Conservation (phyloP, 2,329 filamentous ascomycete genomes). For the Aspergillus pseudoviridinutans region DNA sequence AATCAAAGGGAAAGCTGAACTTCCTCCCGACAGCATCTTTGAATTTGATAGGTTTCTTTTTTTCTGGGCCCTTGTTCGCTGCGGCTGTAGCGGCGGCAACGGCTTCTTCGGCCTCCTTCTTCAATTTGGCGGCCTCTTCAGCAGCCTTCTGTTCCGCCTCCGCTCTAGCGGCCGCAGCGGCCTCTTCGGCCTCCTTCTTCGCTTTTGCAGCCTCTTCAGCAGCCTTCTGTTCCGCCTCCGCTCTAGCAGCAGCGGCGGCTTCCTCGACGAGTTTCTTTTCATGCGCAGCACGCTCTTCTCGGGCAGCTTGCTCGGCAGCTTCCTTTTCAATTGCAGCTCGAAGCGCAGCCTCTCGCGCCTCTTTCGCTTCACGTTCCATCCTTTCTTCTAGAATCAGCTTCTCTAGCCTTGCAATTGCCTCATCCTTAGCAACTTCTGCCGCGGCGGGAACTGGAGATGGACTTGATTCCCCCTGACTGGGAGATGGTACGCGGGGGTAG, state of each 20-base stretch:
- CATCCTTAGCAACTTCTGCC: conserved; percentile 50
- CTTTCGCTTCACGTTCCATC: conserved; percentile 37
- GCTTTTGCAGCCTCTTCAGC: conserved; percentile 48
- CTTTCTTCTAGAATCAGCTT: conserved; percentile 52
- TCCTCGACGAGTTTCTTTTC: conserved; percentile 41
- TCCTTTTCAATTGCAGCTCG: conserved; percentile 52
- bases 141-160: conserved; percentile 32
- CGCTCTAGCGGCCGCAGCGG: conserved; percentile 35
- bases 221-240: conserved; percentile 43
- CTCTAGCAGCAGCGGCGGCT: conserved; percentile 46
- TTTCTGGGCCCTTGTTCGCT: conserved; percentile 43
- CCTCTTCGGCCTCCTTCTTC: conserved; percentile 42
- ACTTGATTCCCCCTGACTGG: conserved; percentile 26
- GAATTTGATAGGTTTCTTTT: conserved; percentile 75
- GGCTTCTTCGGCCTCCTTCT: conserved; percentile 28
- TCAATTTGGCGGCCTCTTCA: not conserved
- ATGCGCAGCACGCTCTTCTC: conserved; percentile 36
- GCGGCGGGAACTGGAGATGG: conserved; percentile 28
- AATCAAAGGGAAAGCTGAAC: conserved; percentile 84
- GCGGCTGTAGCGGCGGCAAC: conserved; percentile 32
- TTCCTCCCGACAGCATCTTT: conserved; percentile 89
- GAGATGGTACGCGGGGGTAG: conserved; percentile 33
- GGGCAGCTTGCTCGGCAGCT: conserved; percentile 33
- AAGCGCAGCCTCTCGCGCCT: conserved; percentile 35
- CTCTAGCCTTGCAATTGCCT: conserved; percentile 59